These are phyloP conservation scores for Centaurea solstitialis DNA, from an alignment of 129 eudicot genomes.

Conservation along the genomic window DNA sequence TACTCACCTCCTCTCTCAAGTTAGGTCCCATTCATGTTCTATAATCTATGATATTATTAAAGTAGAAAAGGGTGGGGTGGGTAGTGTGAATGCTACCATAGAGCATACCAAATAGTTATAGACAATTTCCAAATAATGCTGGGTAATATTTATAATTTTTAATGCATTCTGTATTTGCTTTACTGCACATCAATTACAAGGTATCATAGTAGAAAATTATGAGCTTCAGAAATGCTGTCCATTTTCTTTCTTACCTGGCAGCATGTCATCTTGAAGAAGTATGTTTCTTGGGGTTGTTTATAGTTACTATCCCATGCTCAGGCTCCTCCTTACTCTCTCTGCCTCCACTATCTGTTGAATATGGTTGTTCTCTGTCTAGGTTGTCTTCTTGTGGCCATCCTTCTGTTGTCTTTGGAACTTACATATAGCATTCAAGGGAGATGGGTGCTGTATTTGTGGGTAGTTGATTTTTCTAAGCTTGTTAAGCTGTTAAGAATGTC, in stretches of 20 bases:
- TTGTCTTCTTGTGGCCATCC: neutral
- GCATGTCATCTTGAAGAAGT: neutral
- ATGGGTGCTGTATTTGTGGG: neutral
- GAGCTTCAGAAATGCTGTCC: neutral
- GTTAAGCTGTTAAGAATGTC: neutral
- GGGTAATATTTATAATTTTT: neutral
- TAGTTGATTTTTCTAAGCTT: neutral
- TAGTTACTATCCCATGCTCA: neutral
- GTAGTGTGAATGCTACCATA: neutral
- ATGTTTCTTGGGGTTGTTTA: neutral
- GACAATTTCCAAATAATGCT: neutral
- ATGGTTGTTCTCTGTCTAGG: neutral
- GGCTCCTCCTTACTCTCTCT: neutral
- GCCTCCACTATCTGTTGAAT: neutral
- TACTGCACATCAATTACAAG: too few relatives aligned
- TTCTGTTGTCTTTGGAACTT: neutral
- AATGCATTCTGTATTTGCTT: neutral
- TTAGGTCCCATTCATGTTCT: neutral
- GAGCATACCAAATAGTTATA: neutral
- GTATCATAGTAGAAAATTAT: neutral
- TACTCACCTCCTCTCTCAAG: neutral
- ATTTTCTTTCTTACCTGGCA: neutral
- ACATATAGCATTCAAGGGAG: neutral
- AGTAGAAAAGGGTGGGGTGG: neutral
- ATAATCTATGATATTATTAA: too few relatives aligned